Evolutionary conservation across 345 rosid species (phyloP), one percentile per base, ranked within the genome.

Genomic region (Heritiera fomes): DNA sequence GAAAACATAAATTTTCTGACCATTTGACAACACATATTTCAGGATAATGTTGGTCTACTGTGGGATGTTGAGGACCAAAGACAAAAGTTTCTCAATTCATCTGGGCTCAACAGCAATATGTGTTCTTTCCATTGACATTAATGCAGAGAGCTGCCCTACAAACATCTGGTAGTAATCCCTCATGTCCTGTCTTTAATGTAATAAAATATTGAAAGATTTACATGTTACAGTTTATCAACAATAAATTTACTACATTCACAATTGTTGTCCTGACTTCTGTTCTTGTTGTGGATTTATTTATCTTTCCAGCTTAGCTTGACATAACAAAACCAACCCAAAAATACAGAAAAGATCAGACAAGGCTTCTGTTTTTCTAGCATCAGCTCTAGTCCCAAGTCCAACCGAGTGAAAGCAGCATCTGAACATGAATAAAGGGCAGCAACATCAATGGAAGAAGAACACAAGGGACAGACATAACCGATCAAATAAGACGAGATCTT

Each of bases 11-110:
- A 56, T n/a, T 9, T 40, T 38, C 17, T 10, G 38, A 40, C 23
- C 40, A 65, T 40, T 66, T 40, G 71, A 66, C 46, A 38, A 65
- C 71, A 8, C 71, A 18, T n/a, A 7, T 45, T 41, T 66, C 71
- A 66, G 71, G 70, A 65, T 8, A 40, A 40, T 65, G 70, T 23
- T 14, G 59, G 76, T 81, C 74, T 82, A 74, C 8, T 87, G 66
- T 89, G 89, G 92, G 90, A 85, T 77, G 86, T 82, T 73, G 94
- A 85, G 14, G 91, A 85, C 67, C 87, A 85, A 80, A 85, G 83
- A 80, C 90, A 87, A 82, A 84, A 83, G 68, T 69, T 84, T 85
- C 82, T 75, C 43, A 89, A 79, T 84, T 78, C 82, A 85, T 75
- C 85, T 73, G 90, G 83, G 84, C 81, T 87, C 85, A 77, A 77